phyloP scores from a whole-genome alignment of 805 yeast species.

The Ogataea zsoltii region DNA sequence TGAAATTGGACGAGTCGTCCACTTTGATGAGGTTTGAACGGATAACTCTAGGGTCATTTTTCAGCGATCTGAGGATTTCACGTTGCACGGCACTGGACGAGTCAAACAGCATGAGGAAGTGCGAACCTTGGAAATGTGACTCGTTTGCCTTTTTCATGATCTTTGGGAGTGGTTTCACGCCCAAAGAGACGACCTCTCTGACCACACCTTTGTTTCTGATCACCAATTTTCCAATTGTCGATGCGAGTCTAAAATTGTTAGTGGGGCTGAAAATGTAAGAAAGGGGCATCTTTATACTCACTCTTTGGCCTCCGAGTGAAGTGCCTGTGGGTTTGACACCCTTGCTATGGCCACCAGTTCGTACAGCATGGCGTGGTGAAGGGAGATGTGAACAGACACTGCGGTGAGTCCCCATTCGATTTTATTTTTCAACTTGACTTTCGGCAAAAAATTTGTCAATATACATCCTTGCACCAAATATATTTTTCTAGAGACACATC shows the following conservation, averaged over 20 bases:
- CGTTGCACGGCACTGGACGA: slow-evolving; percentile 83
- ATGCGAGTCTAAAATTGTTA: slow-evolving; percentile 24
- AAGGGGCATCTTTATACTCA: slow-evolving; percentile 21
- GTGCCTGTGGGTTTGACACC: slow-evolving; percentile 56
- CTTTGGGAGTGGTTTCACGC: slow-evolving; percentile 75
- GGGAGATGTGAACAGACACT: background rate
- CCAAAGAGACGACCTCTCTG: slow-evolving; percentile 77
- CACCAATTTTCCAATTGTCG: slow-evolving; percentile 77
- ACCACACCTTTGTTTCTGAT: slow-evolving; percentile 93
- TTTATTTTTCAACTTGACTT: background rate
- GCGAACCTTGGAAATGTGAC: slow-evolving; percentile 86
- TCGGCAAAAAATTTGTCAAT: background rate
- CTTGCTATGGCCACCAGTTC: slow-evolving; percentile 91
- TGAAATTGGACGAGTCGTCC: slow-evolving; percentile 50
- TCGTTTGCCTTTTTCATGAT: slow-evolving; percentile 84
- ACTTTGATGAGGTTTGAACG: slow-evolving; percentile 73
- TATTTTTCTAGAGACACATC: background rate
- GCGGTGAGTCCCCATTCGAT: background rate
- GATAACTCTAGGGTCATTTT: slow-evolving; percentile 88
- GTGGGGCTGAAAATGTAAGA: background rate
- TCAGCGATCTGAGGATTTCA: slow-evolving; percentile 76
- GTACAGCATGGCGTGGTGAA: slow-evolving; percentile 61
- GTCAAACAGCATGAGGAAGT: slow-evolving; percentile 85
- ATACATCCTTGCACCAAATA: slow-evolving; percentile 4
- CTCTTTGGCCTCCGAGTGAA: slow-evolving; percentile 64